phyloP scores from a whole-genome alignment of 2,329 filamentous ascomycete genomes.

The Neonectria faginata region DNA sequence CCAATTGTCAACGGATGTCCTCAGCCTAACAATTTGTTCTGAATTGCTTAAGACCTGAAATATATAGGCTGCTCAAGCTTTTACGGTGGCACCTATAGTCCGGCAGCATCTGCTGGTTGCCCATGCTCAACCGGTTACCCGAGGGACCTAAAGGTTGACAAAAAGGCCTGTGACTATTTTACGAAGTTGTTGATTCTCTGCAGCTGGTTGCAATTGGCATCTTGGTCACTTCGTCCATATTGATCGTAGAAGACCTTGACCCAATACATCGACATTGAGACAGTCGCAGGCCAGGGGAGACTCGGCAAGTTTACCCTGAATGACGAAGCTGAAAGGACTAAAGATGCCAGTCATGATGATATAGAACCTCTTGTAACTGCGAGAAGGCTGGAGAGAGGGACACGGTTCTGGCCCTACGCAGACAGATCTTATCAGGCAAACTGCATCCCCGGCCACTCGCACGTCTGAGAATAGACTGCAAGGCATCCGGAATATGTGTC shows the following conservation, averaged over 20 bases:
- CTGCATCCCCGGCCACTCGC: background rate
- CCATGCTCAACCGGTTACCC: background rate
- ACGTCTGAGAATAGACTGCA: background rate
- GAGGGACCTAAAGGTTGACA: background rate
- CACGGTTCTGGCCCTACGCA: background rate
- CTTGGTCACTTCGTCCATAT: background rate
- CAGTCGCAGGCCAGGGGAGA: background rate
- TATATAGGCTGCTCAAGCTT: background rate
- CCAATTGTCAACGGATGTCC: background rate
- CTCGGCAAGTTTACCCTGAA: background rate
- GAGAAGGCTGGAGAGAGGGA: background rate
- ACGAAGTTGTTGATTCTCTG: background rate
- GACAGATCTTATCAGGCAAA: background rate
- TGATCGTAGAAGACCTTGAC: background rate
- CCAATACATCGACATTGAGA: background rate
- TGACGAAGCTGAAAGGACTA: background rate
- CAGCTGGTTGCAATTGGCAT: background rate
- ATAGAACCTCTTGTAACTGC: background rate
- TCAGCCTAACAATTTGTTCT: background rate
- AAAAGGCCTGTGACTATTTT: background rate
- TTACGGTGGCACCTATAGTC: background rate
- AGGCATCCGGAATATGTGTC: background rate
- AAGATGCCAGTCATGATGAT: background rate
- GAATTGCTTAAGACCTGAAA: background rate
- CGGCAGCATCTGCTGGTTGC: background rate